phyloP scores from a whole-genome alignment of 371 early-diverging fungal genomes.

The Smittium culicis region DNA sequence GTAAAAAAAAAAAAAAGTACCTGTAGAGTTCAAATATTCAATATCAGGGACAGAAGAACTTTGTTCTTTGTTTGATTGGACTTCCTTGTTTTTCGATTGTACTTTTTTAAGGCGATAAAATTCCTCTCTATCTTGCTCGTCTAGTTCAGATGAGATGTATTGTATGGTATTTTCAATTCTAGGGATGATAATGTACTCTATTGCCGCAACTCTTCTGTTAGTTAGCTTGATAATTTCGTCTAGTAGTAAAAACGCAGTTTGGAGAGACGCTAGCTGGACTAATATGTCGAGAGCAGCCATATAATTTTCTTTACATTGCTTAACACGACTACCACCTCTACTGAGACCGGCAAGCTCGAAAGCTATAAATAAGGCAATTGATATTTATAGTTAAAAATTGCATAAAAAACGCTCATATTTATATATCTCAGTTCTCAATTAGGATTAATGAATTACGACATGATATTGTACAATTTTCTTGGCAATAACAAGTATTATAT shows the following conservation, averaged over 20 bases:
- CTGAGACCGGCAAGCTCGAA: constrained; percentile 96
- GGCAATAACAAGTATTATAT: no score
- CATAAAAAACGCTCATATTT: no score
- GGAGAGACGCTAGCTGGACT: constrained; percentile 91
- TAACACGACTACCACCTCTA: constrained; percentile 93
- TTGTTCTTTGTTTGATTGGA: constrained; percentile 23
- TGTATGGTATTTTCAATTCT: constrained; percentile 95
- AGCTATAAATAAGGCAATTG: no score
- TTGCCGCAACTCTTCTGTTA: constrained; percentile 98
- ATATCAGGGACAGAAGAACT: background rate
- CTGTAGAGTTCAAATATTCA: background rate
- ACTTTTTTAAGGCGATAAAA: constrained; percentile 98
- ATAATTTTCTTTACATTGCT: constrained; percentile 88
- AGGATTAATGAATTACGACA: no score
- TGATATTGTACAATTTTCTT: no score
- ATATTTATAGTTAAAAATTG: background rate
- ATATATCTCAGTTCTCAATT: no score
- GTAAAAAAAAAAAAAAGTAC: no score
- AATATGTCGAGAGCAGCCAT: constrained; percentile 82
- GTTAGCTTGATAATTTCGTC: constrained; percentile 98
- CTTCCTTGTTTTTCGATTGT: constrained; percentile 93
- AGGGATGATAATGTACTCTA: constrained; percentile 98
- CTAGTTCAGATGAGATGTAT: constrained; percentile 95
- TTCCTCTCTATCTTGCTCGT: constrained; percentile 99
- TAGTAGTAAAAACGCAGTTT: constrained; percentile 91